phyloP scores from a whole-genome alignment of 495 filamentous ascomycete genomes.

The Lineolata rhizophorae region DNA sequence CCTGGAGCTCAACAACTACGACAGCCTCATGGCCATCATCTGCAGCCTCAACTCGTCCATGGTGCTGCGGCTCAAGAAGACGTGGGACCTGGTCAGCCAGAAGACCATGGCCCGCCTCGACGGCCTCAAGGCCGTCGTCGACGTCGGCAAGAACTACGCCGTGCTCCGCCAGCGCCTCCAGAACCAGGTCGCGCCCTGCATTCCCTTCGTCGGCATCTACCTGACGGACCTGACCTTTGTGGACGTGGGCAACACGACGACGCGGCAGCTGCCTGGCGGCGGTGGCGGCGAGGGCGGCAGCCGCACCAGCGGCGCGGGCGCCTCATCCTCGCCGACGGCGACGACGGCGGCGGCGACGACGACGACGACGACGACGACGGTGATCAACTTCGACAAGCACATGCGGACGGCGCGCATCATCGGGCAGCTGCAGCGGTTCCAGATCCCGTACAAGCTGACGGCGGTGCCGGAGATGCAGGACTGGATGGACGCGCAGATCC shows the following conservation, averaged over 20 bases:
- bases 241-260: conserved; percentile 79
- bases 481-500: conserved; percentile 74
- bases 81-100: conserved; percentile 76
- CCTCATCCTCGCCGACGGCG: too few relatives aligned
- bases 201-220: conserved; percentile 94
- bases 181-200: conserved; percentile 72
- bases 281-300: conserved; percentile 26
- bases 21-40: conserved; percentile 89
- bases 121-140: conserved; percentile 57
- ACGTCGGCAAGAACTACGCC: conserved; percentile 76
- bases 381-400: conserved; percentile 98
- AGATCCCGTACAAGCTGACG: conserved; percentile 73
- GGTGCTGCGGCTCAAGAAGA: conserved; percentile 74
- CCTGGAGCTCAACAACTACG: conserved; percentile 82
- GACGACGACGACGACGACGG: conserved; percentile 23
- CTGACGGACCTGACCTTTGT: conserved; percentile 77
- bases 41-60: conserved; percentile 81
- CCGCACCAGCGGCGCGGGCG: too few relatives aligned
- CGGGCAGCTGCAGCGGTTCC: conserved; percentile 88
- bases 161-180: conserved; percentile 75
- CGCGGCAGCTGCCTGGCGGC: conserved; percentile 35
- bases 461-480: conserved; percentile 81
- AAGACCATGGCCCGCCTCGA: conserved; percentile 69
- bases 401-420: conserved; percentile 87
- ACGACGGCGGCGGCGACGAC: conserved; percentile 15